Base-by-base conservation (phyloP, 768 basidiomycete species). In the Trametes sanguinea region DNA sequence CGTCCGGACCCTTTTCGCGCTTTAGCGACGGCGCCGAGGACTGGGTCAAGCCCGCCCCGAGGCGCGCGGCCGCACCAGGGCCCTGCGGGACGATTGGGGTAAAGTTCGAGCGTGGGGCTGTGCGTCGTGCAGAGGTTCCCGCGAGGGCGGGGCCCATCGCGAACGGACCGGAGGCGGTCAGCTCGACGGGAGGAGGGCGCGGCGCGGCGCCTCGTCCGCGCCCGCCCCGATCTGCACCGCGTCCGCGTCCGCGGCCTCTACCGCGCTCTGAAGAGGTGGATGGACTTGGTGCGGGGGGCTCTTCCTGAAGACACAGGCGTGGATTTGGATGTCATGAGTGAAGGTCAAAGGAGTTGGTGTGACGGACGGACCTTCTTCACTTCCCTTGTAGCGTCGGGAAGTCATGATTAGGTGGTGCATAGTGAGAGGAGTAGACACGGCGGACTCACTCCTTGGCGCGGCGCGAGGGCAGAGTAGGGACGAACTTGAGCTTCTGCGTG, bases 141-240 rank as follows among this genome's bases (percentile, higher is more conserved):
- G 82, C 83, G 66, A 90, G 79, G 27, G 89, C 80, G 37, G 92
- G 92, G 22, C 92, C 92, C 85, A 94, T 87, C n/a, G 92, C 90
- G 67, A 94, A 94, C 13, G 92, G 92, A 3, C 92, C 92, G 68
- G 89, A 92, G 0, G 92, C 92, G 16, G 84, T 88, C 91, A 94
- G 91, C 75, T 90, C 87, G 6, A 77, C 77, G 2, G 82, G 74
- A 2, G 86, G 76, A 0, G 81, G 82, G 14, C 78, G 83, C 65
- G 75, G 68, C 0, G 75, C 67, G 3, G 77, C 82, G 45, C 81
- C 83, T 37, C 82, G 75, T 50, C 84, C 73, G n/a, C 85, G 83
- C 54, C 82, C 71, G 6, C 86, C 84, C 7, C 76, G 75, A 4
- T 76, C 84, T 9, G 80, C 69, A 50, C 82, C 83, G 46, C 84